These are phyloP conservation scores for Meyerozyma carpophila DNA, from an alignment of 1,139 yeast genomes.

Conservation along the genomic window DNA sequence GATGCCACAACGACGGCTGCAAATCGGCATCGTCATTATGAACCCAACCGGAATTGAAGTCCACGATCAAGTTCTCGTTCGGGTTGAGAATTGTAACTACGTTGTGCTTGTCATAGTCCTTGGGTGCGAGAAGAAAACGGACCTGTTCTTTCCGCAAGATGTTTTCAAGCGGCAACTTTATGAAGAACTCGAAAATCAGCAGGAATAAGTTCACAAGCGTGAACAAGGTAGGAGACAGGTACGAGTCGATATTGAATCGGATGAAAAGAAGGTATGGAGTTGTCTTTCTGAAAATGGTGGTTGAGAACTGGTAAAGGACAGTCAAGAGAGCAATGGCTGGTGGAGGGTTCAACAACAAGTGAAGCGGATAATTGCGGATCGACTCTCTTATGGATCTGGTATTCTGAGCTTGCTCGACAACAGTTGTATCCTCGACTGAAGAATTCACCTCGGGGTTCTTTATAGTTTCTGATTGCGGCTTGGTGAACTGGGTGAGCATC, in stretches of 20 bases:
- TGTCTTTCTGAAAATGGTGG: conserved; percentile 58
- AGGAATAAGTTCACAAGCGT: conserved; percentile 49
- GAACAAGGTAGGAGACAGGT: conserved; percentile 58
- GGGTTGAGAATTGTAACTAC: conserved; percentile 37
- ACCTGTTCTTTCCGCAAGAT: conserved; percentile 80
- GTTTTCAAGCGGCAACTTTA: conserved; percentile 85
- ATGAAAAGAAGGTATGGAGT: conserved; percentile 71
- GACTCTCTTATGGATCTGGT: conserved; percentile 23
- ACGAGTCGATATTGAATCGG: conserved; percentile 63
- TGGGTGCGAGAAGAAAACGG: conserved; percentile 47
- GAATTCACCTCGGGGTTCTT: not conserved
- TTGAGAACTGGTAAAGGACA: conserved; percentile 55
- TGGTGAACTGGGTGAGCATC: conserved; percentile 53
- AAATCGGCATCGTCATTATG: conserved; percentile 7
- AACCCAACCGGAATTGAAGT: conserved; percentile 24
- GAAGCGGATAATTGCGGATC: conserved; percentile 30
- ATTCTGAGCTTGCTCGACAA: conserved; percentile 28
- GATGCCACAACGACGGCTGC: conserved; percentile 7
- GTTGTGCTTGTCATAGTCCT: conserved; percentile 26
- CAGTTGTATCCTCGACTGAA: conserved; percentile 12
- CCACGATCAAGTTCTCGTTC: conserved; percentile 48
- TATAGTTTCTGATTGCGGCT: conserved; percentile 7
- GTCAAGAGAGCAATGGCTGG: conserved; percentile 48
- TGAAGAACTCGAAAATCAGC: conserved; percentile 60
- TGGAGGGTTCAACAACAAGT: conserved; percentile 52